Conservation (phyloP, 768 basidiomycete genomes). For the Auricularia sp. region DNA sequence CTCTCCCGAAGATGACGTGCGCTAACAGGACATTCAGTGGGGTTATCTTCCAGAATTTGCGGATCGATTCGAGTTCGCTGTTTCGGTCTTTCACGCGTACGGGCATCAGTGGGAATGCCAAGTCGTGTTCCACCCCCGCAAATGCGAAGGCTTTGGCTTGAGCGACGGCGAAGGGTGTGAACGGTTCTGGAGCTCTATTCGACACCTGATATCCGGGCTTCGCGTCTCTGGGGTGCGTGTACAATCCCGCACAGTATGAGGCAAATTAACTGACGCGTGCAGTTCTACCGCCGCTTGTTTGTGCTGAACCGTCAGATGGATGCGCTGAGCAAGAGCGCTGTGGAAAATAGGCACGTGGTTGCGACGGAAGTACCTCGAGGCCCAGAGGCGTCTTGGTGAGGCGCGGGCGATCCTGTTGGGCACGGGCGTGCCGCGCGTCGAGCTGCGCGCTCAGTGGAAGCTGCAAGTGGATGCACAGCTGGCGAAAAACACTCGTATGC, state of each 20-base stretch:
- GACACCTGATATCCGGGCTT: conserved; percentile 26
- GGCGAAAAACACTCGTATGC: background rate
- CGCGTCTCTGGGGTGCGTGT: conserved; percentile 22
- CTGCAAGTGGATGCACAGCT: background rate
- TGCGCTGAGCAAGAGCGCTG: background rate
- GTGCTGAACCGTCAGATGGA: background rate
- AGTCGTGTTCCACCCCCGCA: conserved; percentile 24
- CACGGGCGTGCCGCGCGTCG: background rate
- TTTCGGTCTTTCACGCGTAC: conserved; percentile 30
- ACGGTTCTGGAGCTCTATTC: conserved; percentile 21
- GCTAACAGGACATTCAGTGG: conserved; percentile 1
- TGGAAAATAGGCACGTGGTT: background rate
- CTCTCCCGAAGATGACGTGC: background rate
- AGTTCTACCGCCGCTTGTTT: conserved; percentile 1
- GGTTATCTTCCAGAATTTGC: conserved; percentile 8
- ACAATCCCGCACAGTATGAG: background rate
- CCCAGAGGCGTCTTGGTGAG: background rate
- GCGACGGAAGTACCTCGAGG: background rate
- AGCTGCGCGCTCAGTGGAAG: background rate
- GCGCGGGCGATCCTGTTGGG: background rate
- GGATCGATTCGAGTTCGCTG: conserved; percentile 19
- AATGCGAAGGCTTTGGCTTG: conserved; percentile 20
- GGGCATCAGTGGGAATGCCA: conserved; percentile 30
- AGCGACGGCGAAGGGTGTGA: conserved; percentile 28
- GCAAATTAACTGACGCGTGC: background rate